These are phyloP conservation scores for Trichosporon ovoides DNA, from an alignment of 1,284 basidiomycete genomes.

Conservation along the genomic window DNA sequence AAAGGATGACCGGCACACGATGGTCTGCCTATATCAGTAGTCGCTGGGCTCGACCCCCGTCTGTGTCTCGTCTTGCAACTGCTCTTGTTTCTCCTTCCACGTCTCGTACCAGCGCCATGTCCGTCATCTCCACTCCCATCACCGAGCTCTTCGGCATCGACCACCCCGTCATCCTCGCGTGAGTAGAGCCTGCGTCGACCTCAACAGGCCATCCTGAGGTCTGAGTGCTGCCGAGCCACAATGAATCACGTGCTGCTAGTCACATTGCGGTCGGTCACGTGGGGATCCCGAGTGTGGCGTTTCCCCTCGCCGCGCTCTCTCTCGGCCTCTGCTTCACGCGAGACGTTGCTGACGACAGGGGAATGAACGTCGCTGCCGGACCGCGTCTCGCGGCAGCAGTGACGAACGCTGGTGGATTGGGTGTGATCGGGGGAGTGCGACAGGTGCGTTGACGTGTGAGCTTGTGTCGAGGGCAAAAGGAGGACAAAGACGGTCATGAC, in stretches of 20 bases:
- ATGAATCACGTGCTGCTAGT: too few species aligned
- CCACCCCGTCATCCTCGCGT: slow-evolving; percentile 79
- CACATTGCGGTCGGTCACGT: too few species aligned
- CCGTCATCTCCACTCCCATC: slow-evolving; percentile 58
- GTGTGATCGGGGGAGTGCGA: slow-evolving; percentile 71
- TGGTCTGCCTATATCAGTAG: neutral
- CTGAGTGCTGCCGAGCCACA: too few species aligned
- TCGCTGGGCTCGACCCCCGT: neutral
- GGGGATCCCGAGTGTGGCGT: too few species aligned
- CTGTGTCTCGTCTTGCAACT: neutral
- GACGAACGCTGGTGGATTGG: slow-evolving; percentile 73
- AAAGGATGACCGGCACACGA: neutral
- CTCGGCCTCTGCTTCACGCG: too few species aligned
- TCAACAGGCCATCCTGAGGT: too few species aligned
- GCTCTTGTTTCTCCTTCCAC: neutral
- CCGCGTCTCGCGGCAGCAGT: slow-evolving; percentile 73
- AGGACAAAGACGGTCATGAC: neutral
- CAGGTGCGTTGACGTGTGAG: neutral
- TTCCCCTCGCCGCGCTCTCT: too few species aligned
- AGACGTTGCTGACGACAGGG: slow-evolving; percentile 30
- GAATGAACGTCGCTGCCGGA: slow-evolving; percentile 80
- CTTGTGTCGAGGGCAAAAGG: neutral
- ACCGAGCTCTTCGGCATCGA: slow-evolving; percentile 78
- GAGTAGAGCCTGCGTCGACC: too few species aligned
- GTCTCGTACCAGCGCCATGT: slow-evolving; percentile 30